phyloP scores from a whole-genome alignment of 1,284 basidiomycete genomes.

The Phaffia rhodozyma region DNA sequence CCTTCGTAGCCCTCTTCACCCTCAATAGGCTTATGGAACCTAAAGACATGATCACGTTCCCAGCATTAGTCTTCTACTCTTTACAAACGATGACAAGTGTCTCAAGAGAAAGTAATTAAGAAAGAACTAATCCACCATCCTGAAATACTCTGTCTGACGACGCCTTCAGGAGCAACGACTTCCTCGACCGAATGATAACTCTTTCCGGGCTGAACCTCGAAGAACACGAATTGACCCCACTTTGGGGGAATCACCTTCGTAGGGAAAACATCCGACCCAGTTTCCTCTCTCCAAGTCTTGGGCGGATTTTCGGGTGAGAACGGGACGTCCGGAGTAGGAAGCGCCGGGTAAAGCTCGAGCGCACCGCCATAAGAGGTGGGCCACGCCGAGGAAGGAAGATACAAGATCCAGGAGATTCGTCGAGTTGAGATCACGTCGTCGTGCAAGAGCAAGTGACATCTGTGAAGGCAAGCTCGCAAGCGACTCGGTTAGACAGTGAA shows the following conservation, averaged over 20 bases:
- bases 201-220: constrained; percentile 62
- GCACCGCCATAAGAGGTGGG: constrained; percentile 76
- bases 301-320: constrained; percentile 14
- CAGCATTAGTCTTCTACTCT: too few relatives aligned
- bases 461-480: constrained; percentile 10
- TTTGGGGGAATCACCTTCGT: constrained; percentile 57
- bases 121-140: constrained; percentile 52
- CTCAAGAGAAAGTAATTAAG: background rate
- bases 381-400: constrained; percentile 73
- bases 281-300: constrained; percentile 12
- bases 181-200: constrained; percentile 98
- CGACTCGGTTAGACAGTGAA: background rate
- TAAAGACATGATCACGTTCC: constrained; percentile 19
- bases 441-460: constrained; percentile 90
- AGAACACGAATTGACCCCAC: constrained; percentile 97
- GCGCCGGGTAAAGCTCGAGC: constrained; percentile 77
- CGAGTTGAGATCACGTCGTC: constrained; percentile 97
- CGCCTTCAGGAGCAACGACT: constrained; percentile 68
- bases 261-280: constrained; percentile 36
- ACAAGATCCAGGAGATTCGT: constrained; percentile 91
- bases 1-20: constrained; percentile 76
- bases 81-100: too few relatives aligned
- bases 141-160: constrained; percentile 72
- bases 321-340: background rate
- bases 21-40: constrained; percentile 79